Percentiles rank a stretch among this genome's conserved stretches.
Conservation (phyloP, 139 green algal genomes). For the Volvox reticuliferus region DNA sequence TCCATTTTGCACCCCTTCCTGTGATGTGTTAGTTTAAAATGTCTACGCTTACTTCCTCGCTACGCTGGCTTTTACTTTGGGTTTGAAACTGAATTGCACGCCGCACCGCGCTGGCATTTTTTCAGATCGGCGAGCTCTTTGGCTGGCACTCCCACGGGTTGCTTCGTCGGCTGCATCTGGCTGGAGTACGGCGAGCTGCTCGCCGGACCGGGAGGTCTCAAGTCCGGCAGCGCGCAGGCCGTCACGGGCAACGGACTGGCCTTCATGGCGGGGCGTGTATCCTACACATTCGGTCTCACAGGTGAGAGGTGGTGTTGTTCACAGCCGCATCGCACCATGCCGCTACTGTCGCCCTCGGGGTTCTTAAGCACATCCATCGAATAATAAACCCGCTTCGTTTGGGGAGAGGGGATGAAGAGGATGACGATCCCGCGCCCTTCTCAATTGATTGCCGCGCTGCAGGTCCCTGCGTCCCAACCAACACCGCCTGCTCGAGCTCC, state of each 20-base stretch:
- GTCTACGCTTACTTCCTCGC: too few species aligned
- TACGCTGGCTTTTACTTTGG: too few species aligned
- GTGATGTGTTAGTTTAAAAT: too few species aligned
- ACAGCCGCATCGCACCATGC: neutral
- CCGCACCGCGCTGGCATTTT: too few species aligned
- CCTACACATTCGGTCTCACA: conserved; percentile 85
- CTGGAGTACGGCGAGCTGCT: conserved; percentile 76
- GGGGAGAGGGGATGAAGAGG: too few species aligned
- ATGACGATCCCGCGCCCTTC: too few species aligned
- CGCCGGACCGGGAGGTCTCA: neutral
- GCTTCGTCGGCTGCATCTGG: conserved; percentile 87
- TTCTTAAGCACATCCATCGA: neutral
- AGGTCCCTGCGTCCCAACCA: conserved; percentile 81
- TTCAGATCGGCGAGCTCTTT: conserved; percentile 41
- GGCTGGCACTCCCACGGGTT: conserved; percentile 46
- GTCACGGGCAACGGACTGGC: conserved; percentile 83
- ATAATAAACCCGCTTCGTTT: neutral
- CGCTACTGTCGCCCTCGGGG: neutral
- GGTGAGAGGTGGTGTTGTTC: conserved; percentile 8
- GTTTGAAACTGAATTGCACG: too few species aligned
- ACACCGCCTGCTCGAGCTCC: conserved; percentile 91
- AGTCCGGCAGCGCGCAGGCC: conserved; percentile 46
- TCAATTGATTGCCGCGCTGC: neutral
- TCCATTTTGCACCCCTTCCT: too few species aligned
- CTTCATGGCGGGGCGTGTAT: conserved; percentile 86